phyloP scores from a whole-genome alignment of 2,329 filamentous ascomycete species.

The Byssothecium circinans region DNA sequence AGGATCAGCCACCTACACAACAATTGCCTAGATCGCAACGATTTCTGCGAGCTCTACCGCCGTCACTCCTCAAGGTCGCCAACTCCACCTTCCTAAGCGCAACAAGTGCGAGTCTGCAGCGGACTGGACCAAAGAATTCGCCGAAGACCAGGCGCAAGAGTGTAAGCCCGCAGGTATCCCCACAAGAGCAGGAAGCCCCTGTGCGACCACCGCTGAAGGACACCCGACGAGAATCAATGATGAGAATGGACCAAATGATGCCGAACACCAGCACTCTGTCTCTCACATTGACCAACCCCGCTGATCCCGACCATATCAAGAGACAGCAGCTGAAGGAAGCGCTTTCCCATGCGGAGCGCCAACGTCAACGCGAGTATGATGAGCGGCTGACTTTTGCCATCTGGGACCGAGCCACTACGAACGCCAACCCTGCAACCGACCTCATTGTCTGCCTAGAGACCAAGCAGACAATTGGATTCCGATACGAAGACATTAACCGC shows the following conservation, averaged over 20 bases:
- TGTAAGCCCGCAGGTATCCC: constrained; percentile 18
- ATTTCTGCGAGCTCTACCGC: constrained; percentile 85
- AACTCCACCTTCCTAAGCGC: constrained; percentile 95
- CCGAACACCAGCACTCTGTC: constrained; percentile 43
- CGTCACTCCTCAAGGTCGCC: constrained; percentile 87
- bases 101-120: constrained; percentile 75
- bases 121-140: constrained; percentile 57
- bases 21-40: constrained; percentile 89
- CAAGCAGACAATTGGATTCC: constrained; percentile 87
- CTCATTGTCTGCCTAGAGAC: constrained; percentile 90
- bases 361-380: constrained; percentile 77
- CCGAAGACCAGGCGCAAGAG: constrained; percentile 39
- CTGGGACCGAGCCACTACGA: constrained; percentile 88
- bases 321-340: constrained; percentile 48
- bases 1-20: constrained; percentile 75
- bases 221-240: constrained; percentile 49
- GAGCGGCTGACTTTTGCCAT: constrained; percentile 86
- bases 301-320: constrained; percentile 37
- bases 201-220: constrained; percentile 28
- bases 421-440: constrained; percentile 92
- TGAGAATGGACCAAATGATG: constrained; percentile 53
- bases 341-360: constrained; percentile 66
- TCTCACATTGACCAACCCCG: constrained; percentile 25
- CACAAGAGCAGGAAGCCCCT: constrained; percentile 8
- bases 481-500: constrained; percentile 93